These are phyloP conservation scores for Articulospora tetracladia DNA, from an alignment of 495 filamentous ascomycete genomes.

Conservation along the genomic window DNA sequence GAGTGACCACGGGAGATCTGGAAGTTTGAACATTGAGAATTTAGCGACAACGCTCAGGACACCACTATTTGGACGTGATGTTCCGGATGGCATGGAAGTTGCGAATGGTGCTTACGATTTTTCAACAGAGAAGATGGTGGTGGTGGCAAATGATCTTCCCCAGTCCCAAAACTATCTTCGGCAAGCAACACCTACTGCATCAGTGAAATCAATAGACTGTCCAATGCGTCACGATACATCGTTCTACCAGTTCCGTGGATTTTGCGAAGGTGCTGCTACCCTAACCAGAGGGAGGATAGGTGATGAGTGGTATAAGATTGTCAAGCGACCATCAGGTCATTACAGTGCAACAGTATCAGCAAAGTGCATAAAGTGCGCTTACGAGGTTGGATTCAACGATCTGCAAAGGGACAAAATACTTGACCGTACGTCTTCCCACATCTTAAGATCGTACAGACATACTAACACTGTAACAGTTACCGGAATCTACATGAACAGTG, in stretches of 20 bases:
- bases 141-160: not conserved
- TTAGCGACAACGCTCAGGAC: slow-evolving; percentile 4
- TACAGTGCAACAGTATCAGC: slow-evolving; percentile 21
- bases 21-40: slow-evolving; percentile 1
- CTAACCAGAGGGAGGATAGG: slow-evolving; percentile 9
- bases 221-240: slow-evolving; percentile 22
- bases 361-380: slow-evolving; percentile 23
- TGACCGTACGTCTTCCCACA: slow-evolving; percentile 8
- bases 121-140: slow-evolving; percentile 12
- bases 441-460: not conserved
- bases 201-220: slow-evolving; percentile 17
- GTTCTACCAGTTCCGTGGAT: slow-evolving; percentile 24
- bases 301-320: slow-evolving; percentile 20
- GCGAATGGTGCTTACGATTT: slow-evolving; percentile 9
- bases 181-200: slow-evolving; percentile 9
- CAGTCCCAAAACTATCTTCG: not conserved
- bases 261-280: slow-evolving; percentile 23
- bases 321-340: slow-evolving; percentile 22
- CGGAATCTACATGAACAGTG: slow-evolving; percentile 21
- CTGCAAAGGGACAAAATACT: slow-evolving; percentile 23
- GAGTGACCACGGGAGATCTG: slow-evolving; percentile 4
- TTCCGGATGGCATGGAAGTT: slow-evolving; percentile 14
- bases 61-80: slow-evolving; percentile 8
- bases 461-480: not conserved
- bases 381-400: slow-evolving; percentile 24